Conservation (phyloP, 2,329 filamentous ascomycete genomes). For the Verticillium nubilum region DNA sequence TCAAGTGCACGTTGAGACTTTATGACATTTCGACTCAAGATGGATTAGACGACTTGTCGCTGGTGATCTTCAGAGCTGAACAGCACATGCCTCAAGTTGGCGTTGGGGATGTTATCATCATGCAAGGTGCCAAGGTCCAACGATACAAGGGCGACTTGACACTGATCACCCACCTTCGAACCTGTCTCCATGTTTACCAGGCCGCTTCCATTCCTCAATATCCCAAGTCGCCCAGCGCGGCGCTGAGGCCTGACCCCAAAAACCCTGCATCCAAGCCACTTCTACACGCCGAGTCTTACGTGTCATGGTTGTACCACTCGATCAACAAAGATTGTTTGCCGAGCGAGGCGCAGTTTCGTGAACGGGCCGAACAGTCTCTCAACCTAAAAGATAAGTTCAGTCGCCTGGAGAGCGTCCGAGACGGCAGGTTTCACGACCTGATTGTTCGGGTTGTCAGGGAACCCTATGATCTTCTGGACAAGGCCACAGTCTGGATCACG, state of each 20-base stretch:
- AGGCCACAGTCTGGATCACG: constrained; percentile 64
- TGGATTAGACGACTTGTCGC: constrained; percentile 29
- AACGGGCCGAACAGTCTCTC: constrained; percentile 28
- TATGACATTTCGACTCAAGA: constrained; percentile 52
- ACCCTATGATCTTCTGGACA: constrained; percentile 37
- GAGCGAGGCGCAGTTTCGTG: constrained; percentile 34
- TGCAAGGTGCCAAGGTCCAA: constrained; percentile 31
- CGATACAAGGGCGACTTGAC: constrained; percentile 26
- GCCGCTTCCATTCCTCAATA: constrained; percentile 31
- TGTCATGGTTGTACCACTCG: constrained; percentile 40
- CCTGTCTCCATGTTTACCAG: constrained; percentile 40
- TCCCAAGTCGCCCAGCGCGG: constrained; percentile 28
- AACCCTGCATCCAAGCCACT: constrained; percentile 9
- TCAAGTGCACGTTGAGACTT: constrained; percentile 55
- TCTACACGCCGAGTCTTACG: constrained; percentile 30
- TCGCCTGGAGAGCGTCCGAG: constrained; percentile 57
- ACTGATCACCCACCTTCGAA: constrained; percentile 35
- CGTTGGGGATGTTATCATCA: constrained; percentile 30
- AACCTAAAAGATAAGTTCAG: constrained; percentile 52
- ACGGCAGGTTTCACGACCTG: constrained; percentile 59
- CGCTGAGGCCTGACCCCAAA: constrained; percentile 13
- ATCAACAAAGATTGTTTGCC: constrained; percentile 40
- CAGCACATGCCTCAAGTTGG: constrained; percentile 41
- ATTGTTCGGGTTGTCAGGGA: constrained; percentile 62
- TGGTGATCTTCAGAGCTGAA: constrained; percentile 57